Evolutionary conservation across 176 grass and related monocot genomes (phyloP), one percentile per base, ranked within the genome.

Genomic region (Panicum miliaceum): DNA sequence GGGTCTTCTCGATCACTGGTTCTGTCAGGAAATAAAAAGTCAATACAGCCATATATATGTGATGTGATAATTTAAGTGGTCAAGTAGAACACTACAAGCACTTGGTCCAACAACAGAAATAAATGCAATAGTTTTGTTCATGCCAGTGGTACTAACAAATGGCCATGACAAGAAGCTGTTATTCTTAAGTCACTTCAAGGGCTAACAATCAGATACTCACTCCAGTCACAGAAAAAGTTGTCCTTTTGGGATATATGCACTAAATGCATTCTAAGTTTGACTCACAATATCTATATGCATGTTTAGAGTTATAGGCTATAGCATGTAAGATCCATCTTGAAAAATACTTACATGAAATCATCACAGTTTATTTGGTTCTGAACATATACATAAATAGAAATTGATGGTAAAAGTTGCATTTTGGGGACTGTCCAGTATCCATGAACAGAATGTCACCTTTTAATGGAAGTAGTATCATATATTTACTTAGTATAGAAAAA

Each of bases 1-100:
- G 84, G 48, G 68, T 94, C 86, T 93, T 99, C 81, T 94, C 86
- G 14, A 86, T 90, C 29, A 72, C 89, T 81, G 78, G 89, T 81
- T 99, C 96, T 99, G 88, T 83, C 84, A 90, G 43, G 60, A 89
- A 58, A 91, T 25, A 75, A 88, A 54, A 81, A 82, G 29, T 37
- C 81, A 82, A 15, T 77, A 76, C 69, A 35, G 56, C 66, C 54
- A 76, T 48, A 70, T 60, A 86, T 59, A 73, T 66, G 64, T 73
- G 34, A 77, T 76, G 8, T 60, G 64, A 64, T 64, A 43, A 88
- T 50, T 72, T 54, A 53, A 71, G 12, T 66, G 12, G 2, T 47
- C 18, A 59, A 38, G 45, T 45, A 77, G 41, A 70, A 78, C 37
- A 50, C 40, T 77, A 68, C 35, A 71, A 27, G 14, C 2, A 81